These are phyloP conservation scores for Thalassiosira profunda DNA, from an alignment of 108 stramenopile genomes.

Conservation along the genomic window DNA sequence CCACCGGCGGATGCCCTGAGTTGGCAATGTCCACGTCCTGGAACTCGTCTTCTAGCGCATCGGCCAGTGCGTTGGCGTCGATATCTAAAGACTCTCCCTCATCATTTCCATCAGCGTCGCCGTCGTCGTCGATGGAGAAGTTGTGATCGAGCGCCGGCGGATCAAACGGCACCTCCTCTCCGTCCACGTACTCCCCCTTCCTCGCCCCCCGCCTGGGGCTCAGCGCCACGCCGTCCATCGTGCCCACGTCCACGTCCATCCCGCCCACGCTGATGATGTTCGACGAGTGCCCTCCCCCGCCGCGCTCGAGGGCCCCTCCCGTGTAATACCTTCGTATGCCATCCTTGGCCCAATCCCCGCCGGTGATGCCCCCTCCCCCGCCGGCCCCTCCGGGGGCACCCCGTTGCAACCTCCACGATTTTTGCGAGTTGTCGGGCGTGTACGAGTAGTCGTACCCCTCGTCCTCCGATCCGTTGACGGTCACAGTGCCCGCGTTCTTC, in stretches of 20 bases:
- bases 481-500: slow-evolving; percentile 40
- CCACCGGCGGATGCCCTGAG: too few relatives aligned
- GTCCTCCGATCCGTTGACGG: slow-evolving; percentile 28
- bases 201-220: neutral
- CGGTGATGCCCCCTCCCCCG: slow-evolving; percentile 21
- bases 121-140: slow-evolving; percentile 1
- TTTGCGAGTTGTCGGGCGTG: slow-evolving; percentile 27
- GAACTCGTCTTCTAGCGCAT: too few relatives aligned
- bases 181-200: neutral
- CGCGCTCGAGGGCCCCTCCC: slow-evolving; percentile 13
- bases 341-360: slow-evolving; percentile 41
- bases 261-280: slow-evolving; percentile 19
- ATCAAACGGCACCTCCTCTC: neutral
- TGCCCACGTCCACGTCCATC: slow-evolving; percentile 27
- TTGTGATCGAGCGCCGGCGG: too few relatives aligned
- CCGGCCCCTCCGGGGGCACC: neutral
- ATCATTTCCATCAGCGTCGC: too few relatives aligned
- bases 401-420: slow-evolving; percentile 17
- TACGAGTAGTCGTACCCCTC: slow-evolving; percentile 40
- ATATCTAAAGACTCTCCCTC: too few relatives aligned
- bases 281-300: neutral
- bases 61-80: too few relatives aligned
- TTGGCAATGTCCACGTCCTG: too few relatives aligned
- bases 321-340: slow-evolving; percentile 47
- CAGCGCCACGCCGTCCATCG: slow-evolving; percentile 28